phyloP scores from a whole-genome alignment of 2,329 filamentous ascomycete genomes.

The Diaporthe aspalathi region DNA sequence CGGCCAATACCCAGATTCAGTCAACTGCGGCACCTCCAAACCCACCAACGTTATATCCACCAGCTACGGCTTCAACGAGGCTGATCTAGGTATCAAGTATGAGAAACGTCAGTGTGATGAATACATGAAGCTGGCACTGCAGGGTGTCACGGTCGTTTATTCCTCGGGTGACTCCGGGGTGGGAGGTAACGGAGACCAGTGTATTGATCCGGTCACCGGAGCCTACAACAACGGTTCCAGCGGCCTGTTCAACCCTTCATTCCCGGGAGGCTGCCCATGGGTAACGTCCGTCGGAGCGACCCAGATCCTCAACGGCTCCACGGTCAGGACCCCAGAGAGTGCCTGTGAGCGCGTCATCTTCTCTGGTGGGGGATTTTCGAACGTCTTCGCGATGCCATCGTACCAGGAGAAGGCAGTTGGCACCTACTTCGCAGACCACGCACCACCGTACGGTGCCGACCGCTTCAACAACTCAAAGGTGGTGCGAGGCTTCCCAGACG shows the following conservation, averaged over 20 bases:
- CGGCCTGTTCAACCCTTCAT: conserved; percentile 60
- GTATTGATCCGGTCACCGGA: conserved; percentile 49
- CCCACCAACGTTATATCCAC: conserved; percentile 66
- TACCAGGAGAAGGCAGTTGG: conserved; percentile 59
- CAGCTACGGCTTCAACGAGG: conserved; percentile 65
- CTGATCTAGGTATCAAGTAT: conserved; percentile 60
- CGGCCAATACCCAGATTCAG: conserved; percentile 50
- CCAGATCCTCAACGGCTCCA: conserved; percentile 52
- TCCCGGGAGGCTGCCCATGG: conserved; percentile 60
- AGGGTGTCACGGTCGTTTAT: conserved; percentile 62
- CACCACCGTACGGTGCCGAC: conserved; percentile 55
- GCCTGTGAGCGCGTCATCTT: conserved; percentile 60
- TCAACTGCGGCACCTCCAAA: conserved; percentile 57
- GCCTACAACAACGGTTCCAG: conserved; percentile 46
- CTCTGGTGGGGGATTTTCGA: conserved; percentile 62
- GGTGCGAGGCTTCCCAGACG: conserved; percentile 61
- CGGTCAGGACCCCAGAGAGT: conserved; percentile 54
- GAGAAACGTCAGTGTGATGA: conserved; percentile 64
- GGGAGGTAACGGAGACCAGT: conserved; percentile 52
- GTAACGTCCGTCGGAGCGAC: conserved; percentile 66
- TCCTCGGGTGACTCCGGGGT: conserved; percentile 64
- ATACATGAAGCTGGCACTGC: conserved; percentile 67
- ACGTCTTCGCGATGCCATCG: conserved; percentile 58
- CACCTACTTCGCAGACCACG: conserved; percentile 55
- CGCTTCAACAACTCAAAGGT: conserved; percentile 59